Evolutionary conservation across 2,329 filamentous ascomycete species (phyloP), one percentile per base, ranked within the genome.

Genomic region (Calonectria fujianensis): DNA sequence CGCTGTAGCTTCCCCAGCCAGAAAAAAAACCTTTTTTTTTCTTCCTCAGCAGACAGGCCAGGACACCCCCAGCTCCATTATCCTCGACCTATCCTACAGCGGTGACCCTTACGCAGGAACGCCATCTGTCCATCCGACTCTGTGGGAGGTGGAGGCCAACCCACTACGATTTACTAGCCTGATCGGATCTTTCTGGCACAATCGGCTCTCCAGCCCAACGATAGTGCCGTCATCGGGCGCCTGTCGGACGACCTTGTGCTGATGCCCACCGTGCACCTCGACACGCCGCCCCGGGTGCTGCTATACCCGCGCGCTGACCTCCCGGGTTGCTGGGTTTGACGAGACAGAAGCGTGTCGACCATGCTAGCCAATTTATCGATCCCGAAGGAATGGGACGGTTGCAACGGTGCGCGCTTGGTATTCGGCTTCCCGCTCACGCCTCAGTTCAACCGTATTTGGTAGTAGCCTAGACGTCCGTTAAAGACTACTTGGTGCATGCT

Each of bases 21-120:
- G 11, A 57, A 35, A 41, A 37, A 41, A 63, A 70, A 63, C 32
- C 61, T 41, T 65, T 59, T 70, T 37, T 72, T 67, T 52, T 69
- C 29, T 72, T 64, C 29, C 69, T 41, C 54, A 63, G 41, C 64
- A 39, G 66, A 66, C 64, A 57, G 70, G 72, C 70, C 59, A 70
- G 52, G 75, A 74, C 73, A 68, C 71, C 69, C 75, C 74, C 74
- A 72, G 71, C 72, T 77, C 72, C 72, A 52, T 68, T n/a, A 63
- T 63, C n/a, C 29, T 35, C 37, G 41, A 32, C 41, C 54, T 54
- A 74, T 75, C 77, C 70, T 73, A 78, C 78, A 81, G 75, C 79
- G 77, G 78, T 81, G 76, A 78, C 79, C 79, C 79, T 81, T 81
- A 80, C 79, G 79, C 79, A 81, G 79, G 79, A 81, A 81, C 79